A percentile compares a stretch with the other conserved stretches of the same genome.
Evolutionary conservation across 306 rosid species (phyloP).

Genomic region (Carpinus fangiana): DNA sequence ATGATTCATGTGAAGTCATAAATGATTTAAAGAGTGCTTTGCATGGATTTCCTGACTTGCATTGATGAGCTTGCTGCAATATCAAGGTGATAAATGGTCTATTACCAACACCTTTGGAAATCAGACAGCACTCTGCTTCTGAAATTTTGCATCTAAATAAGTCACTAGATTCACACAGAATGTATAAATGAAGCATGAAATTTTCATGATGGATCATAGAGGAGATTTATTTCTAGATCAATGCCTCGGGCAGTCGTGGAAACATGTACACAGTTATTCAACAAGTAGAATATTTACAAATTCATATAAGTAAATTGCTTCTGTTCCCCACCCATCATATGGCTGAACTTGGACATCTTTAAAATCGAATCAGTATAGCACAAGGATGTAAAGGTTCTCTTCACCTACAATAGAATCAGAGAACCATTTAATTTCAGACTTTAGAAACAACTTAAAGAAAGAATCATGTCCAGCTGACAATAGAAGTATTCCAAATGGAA

Average conservation of each 20-base stretch:
- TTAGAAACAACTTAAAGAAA: not conserved
- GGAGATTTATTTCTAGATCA: constrained; percentile 3
- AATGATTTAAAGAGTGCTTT: no score
- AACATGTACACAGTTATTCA: not conserved
- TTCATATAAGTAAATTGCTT: not conserved
- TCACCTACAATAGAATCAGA: not conserved
- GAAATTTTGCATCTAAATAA: not conserved
- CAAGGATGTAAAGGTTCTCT: not conserved
- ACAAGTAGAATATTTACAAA: not conserved
- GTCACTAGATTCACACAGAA: no score
- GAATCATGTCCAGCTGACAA: not conserved
- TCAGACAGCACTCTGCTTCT: not conserved
- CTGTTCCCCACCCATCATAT: not conserved
- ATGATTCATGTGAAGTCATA: no score
- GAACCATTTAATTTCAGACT: not conserved
- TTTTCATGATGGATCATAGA: not conserved
- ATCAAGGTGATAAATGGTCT: not conserved
- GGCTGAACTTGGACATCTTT: not conserved
- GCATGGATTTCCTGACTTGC: no score
- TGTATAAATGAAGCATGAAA: not conserved
- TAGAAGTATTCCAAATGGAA: not conserved
- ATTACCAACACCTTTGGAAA: not conserved
- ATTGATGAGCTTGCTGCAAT: not conserved
- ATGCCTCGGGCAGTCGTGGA: not conserved
- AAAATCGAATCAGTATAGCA: not conserved